Evolutionary conservation across 805 yeast genomes (phyloP), one percentile per base, ranked within the genome.

Genomic region (Metschnikowia colocasiae): DNA sequence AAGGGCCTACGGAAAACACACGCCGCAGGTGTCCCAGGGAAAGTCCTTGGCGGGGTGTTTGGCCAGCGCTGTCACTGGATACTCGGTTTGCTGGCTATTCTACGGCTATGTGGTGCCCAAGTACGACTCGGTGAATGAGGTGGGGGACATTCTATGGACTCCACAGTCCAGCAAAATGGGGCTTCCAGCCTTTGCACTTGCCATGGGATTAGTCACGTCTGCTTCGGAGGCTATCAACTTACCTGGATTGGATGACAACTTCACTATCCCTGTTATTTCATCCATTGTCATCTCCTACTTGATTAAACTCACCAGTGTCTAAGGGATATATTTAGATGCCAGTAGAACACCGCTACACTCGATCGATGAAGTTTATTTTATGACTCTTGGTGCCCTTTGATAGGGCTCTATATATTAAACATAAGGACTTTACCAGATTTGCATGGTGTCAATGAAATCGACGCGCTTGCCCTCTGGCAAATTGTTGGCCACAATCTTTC

Each of bases 221-320:
- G 67, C 86, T 13, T 82, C 95, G 39, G 99, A 94, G 72, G 88
- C 90, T 26, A 78, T 91, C 41, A 89, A 86, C 55, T 48, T 91
- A 13, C 81, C 76, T 48, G 81, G 80, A 35, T 69, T 91, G 67
- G 99, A 94, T 65, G 99, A 94, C 63, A 94, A 94, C 65, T 80
- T 94, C 58, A 91, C 98, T 40, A 92, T 94, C 50, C 99, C 99
- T 6, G 88, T 88, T 1, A 66, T 92, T 36, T 84, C 96, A 18
- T 84, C 95, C 6, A 60, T 76, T 4, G 81, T 85, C 56, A 71
- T 90, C 53, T 74, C 75, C 59, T 66, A 65, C 22, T 73, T 79
- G 18, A 74, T 83, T n/a, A 25, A 35, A 29, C 49, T 42, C 6
- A 33, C 40, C 30, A 45, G 27, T 8, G 34, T 15, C 13, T 30